phyloP scores from a whole-genome alignment of 495 filamentous ascomycete species.

The Emericellopsis terricola region DNA sequence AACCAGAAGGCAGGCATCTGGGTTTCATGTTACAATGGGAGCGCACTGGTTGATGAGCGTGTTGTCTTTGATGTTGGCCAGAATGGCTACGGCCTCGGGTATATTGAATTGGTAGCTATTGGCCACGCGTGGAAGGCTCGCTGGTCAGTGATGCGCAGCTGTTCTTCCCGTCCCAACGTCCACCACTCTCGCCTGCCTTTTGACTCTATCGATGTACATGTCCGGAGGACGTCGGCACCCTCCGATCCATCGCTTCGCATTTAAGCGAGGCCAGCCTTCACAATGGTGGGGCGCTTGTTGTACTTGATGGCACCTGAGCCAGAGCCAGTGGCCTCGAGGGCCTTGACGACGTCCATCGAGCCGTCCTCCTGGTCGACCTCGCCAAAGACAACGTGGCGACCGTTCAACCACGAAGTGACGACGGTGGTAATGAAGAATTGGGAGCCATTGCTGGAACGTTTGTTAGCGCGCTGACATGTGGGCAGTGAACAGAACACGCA shows the following conservation, averaged over 20 bases:
- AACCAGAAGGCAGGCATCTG: no score
- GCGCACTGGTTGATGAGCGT: no score
- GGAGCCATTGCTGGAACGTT: slow-evolving; percentile 41
- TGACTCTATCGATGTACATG: no score
- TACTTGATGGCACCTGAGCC: slow-evolving; percentile 42
- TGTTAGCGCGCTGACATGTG: slow-evolving; percentile 2
- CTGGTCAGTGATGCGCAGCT: no score
- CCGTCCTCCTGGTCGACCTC: slow-evolving; percentile 46
- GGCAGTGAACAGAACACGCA: slow-evolving; percentile 17
- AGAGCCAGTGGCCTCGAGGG: slow-evolving; percentile 55
- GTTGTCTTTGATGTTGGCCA: no score
- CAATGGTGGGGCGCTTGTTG: slow-evolving; percentile 47
- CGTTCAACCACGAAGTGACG: slow-evolving; percentile 54
- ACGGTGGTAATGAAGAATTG: slow-evolving; percentile 70
- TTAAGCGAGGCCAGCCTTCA: slow-evolving; percentile 41
- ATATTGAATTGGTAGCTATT: no score
- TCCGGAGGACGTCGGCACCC: slow-evolving; percentile 7
- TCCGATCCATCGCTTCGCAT: no score
- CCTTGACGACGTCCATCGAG: slow-evolving; percentile 48
- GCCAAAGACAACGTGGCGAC: slow-evolving; percentile 70
- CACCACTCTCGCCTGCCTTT: no score
- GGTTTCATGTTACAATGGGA: no score
- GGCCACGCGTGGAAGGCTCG: no score
- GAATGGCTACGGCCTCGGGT: no score
- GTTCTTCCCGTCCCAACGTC: no score